phyloP scores from a whole-genome alignment of 768 basidiomycete species.

The Wakefieldia striispora region DNA sequence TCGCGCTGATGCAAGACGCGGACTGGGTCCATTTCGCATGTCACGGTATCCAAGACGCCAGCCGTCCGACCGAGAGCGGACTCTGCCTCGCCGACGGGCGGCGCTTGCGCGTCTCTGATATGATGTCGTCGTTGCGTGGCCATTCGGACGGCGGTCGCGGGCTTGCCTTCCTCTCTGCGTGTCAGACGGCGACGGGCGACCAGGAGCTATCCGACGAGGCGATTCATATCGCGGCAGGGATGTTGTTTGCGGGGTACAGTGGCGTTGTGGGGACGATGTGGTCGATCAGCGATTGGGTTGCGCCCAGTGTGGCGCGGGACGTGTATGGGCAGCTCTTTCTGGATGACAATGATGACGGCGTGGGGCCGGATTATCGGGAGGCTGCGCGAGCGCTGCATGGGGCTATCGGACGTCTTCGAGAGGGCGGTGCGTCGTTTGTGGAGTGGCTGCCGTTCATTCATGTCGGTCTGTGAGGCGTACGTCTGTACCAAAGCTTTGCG shows the following conservation, averaged over 20 bases:
- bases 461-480: constrained; percentile 1
- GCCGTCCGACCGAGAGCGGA: constrained; percentile 18
- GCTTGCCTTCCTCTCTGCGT: constrained; percentile 46
- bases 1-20: neutral
- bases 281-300: constrained; percentile 39
- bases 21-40: constrained; percentile 31
- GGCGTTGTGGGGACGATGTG: constrained; percentile 45
- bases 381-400: constrained; percentile 2
- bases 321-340: constrained; percentile 26
- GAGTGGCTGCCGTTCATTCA: constrained; percentile 14
- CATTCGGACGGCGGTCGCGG: constrained; percentile 10
- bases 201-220: constrained; percentile 35
- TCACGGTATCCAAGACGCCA: constrained; percentile 26
- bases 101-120: neutral
- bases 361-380: neutral
- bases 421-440: neutral
- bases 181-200: constrained; percentile 41
- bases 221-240: no score
- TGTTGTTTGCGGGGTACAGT: constrained; percentile 32
- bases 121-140: constrained; percentile 1
- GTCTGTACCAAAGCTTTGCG: no score
- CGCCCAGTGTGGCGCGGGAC: constrained; percentile 29
- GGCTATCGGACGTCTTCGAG: constrained; percentile 5
- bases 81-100: constrained; percentile 16
- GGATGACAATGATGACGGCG: no score